A percentile compares a stretch with the other conserved stretches of the same genome.
Evolutionary conservation across 2,329 filamentous ascomycete genomes (phyloP).

Genomic region (Cladosporium halotolerans): DNA sequence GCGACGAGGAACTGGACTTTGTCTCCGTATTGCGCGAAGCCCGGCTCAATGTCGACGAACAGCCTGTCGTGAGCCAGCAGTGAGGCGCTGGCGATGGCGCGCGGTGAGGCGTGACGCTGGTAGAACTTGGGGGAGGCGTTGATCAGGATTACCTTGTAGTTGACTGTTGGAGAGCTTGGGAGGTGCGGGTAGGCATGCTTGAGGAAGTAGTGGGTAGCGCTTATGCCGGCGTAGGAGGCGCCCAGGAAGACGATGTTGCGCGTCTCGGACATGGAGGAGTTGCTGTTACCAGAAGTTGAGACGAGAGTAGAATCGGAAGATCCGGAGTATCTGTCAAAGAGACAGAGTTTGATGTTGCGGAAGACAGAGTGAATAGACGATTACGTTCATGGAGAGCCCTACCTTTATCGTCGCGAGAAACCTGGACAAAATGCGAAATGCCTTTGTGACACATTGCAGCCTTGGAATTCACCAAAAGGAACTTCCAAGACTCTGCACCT

Average conservation of each 20-base stretch:
- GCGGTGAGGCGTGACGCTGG: slow-evolving; percentile 41
- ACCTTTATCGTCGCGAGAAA: no score
- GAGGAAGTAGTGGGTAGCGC: slow-evolving; percentile 46
- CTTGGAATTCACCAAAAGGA: no score
- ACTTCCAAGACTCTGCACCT: no score
- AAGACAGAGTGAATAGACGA: no score
- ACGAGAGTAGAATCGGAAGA: no score
- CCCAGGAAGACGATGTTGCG: slow-evolving; percentile 45
- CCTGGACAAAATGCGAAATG: no score
- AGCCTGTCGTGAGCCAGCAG: slow-evolving; percentile 42
- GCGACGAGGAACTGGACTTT: slow-evolving; percentile 44
- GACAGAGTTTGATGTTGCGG: no score
- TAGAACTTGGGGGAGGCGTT: slow-evolving; percentile 45
- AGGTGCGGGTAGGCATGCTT: slow-evolving; percentile 40
- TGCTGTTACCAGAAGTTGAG: background rate
- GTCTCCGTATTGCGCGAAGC: slow-evolving; percentile 42
- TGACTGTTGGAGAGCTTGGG: slow-evolving; percentile 24
- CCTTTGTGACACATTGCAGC: no score
- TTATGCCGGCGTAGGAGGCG: slow-evolving; percentile 46
- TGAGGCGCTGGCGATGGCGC: slow-evolving; percentile 41
- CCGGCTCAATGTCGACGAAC: slow-evolving; percentile 40
- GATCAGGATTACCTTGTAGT: slow-evolving; percentile 47
- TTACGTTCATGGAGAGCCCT: no score
- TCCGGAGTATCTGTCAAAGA: no score
- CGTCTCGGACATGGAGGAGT: slow-evolving; percentile 16